phyloP scores from a whole-genome alignment of 352 stramenopile genomes.

The Phytopythium sindhum region DNA sequence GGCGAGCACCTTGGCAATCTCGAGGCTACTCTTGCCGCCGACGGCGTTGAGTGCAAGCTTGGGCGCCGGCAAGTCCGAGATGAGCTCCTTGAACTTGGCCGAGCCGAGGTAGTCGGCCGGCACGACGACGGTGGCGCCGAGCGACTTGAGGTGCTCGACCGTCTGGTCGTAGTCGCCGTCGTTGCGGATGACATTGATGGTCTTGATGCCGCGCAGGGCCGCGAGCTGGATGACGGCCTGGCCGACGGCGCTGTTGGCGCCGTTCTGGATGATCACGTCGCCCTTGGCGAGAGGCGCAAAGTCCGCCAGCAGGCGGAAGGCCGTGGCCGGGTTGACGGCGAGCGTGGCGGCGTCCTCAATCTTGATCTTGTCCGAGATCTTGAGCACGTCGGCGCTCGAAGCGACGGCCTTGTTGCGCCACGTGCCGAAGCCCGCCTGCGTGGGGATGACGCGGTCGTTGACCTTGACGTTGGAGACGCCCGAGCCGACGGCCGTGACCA shows the following conservation, averaged over 20 bases:
- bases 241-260: conserved; percentile 83
- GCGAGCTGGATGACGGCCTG: conserved; percentile 88
- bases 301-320: conserved; percentile 84
- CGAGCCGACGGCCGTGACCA: conserved; percentile 79
- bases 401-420: conserved; percentile 74
- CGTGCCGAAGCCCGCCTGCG: conserved; percentile 64
- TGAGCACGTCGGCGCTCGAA: conserved; percentile 58
- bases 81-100: conserved; percentile 82
- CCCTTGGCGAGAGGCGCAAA: conserved; percentile 73
- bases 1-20: conserved; percentile 63
- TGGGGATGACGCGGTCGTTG: conserved; percentile 85
- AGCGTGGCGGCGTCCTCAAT: conserved; percentile 82
- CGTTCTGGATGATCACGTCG: conserved; percentile 91
- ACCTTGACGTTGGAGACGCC: conserved; percentile 82
- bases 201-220: conserved; percentile 84
- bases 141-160: conserved; percentile 73
- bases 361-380: conserved; percentile 82
- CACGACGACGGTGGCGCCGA: conserved; percentile 74
- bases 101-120: conserved; percentile 66
- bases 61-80: conserved; percentile 74
- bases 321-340: conserved; percentile 79
- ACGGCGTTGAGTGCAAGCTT: conserved; percentile 87
- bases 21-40: conserved; percentile 61
- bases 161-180: conserved; percentile 76
- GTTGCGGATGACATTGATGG: conserved; percentile 88